These are phyloP conservation scores for Nakaseomyces kungkrabaensis DNA, from an alignment of 1,139 yeast species.

Conservation along the genomic window DNA sequence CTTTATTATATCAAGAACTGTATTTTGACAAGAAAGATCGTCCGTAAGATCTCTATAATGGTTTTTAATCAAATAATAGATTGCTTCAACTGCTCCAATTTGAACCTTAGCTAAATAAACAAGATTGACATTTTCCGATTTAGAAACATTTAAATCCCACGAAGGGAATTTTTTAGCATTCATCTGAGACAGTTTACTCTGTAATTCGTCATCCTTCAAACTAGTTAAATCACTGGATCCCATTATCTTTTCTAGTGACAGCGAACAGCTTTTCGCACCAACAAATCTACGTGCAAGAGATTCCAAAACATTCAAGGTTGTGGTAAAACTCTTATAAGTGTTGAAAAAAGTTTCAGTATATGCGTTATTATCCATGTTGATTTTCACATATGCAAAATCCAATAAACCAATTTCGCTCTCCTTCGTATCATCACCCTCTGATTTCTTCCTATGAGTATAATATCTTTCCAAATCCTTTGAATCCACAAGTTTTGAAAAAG, in stretches of 20 bases:
- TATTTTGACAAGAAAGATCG: slow-evolving; percentile 50
- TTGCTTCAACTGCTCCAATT: slow-evolving; percentile 70
- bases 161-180: slow-evolving; percentile 26
- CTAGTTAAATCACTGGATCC: slow-evolving; percentile 10
- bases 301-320: slow-evolving; percentile 42
- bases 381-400: slow-evolving; percentile 33
- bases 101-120: slow-evolving; percentile 60
- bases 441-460: slow-evolving; percentile 17
- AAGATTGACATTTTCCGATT: slow-evolving; percentile 31
- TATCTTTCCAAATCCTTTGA: slow-evolving; percentile 35
- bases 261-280: slow-evolving; percentile 52
- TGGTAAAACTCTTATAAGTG: slow-evolving; percentile 53
- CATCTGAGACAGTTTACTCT: not conserved
- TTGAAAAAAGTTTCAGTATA: slow-evolving; percentile 58
- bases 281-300: slow-evolving; percentile 43
- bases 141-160: slow-evolving; percentile 37
- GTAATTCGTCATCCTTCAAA: slow-evolving; percentile 4
- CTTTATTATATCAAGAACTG: slow-evolving; percentile 58
- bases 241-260: slow-evolving; percentile 34
- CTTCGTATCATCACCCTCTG: slow-evolving; percentile 2
- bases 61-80: slow-evolving; percentile 60
- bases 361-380: slow-evolving; percentile 49
- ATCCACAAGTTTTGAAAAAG: slow-evolving; percentile 41
- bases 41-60: slow-evolving; percentile 70
- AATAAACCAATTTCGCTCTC: slow-evolving; percentile 21